These are phyloP conservation scores for Macrolepiota albuminosa DNA, from an alignment of 768 basidiomycete genomes.

Conservation along the genomic window DNA sequence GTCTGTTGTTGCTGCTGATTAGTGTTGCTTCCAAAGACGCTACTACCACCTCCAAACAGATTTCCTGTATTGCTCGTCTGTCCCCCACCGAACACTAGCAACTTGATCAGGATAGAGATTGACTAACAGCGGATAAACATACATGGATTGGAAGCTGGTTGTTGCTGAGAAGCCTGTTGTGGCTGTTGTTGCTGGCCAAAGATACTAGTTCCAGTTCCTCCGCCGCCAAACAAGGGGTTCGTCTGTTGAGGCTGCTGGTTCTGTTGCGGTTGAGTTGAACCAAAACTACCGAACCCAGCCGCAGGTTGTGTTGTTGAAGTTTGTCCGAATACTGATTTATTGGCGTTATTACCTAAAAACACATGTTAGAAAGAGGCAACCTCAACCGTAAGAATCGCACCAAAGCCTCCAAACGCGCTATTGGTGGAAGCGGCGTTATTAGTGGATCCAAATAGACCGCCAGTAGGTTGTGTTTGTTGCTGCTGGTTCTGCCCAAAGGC, in stretches of 20 bases:
- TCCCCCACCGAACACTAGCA: slow-evolving; percentile 15
- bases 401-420: slow-evolving; percentile 37
- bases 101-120: background rate
- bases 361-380: background rate
- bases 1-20: slow-evolving; percentile 22
- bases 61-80: slow-evolving; percentile 20
- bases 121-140: slow-evolving; percentile 10
- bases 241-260: slow-evolving; percentile 28
- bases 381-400: slow-evolving; percentile 16
- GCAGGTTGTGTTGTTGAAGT: slow-evolving; percentile 35
- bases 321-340: slow-evolving; percentile 39
- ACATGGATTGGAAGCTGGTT: slow-evolving; percentile 33
- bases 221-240: slow-evolving; percentile 23
- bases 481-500: slow-evolving; percentile 31
- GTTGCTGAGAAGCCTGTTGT: slow-evolving; percentile 27
- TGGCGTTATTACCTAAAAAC: slow-evolving; percentile 11
- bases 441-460: slow-evolving; percentile 27
- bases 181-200: slow-evolving; percentile 34
- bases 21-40: slow-evolving; percentile 27
- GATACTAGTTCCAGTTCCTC: slow-evolving; percentile 18
- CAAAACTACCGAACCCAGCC: slow-evolving; percentile 36
- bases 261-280: slow-evolving; percentile 27
- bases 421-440: slow-evolving; percentile 21
- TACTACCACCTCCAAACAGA: slow-evolving; percentile 30
- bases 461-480: slow-evolving; percentile 25